phyloP scores from a whole-genome alignment of 2,329 filamentous ascomycete species.

The Zymoseptoria ardabiliae region DNA sequence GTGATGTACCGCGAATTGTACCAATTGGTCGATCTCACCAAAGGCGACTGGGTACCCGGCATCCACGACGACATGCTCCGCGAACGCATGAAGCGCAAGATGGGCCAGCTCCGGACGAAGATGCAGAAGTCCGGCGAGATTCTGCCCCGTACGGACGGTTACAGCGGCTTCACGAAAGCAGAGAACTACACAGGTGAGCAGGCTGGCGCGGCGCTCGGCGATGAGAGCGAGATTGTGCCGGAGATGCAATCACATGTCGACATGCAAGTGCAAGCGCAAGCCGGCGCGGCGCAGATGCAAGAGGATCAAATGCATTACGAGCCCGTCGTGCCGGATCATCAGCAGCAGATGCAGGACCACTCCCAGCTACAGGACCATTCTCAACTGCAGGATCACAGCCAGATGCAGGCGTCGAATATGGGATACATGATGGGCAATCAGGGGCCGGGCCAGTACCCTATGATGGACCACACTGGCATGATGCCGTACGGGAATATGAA shows the following conservation, averaged over 20 bases:
- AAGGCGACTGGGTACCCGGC: constrained; percentile 29
- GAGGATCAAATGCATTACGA: constrained; percentile 26
- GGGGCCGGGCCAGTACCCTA: constrained; percentile 16
- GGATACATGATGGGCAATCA: constrained; percentile 15
- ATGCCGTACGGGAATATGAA: constrained; percentile 23
- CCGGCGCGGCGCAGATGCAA: constrained; percentile 13
- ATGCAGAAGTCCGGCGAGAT: constrained; percentile 35
- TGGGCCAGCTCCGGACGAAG: constrained; percentile 32
- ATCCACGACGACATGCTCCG: constrained; percentile 31
- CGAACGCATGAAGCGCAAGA: constrained; percentile 33
- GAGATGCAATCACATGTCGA: constrained; percentile 3
- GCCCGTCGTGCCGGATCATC: constrained; percentile 11
- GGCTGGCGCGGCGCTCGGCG: constrained; percentile 22
- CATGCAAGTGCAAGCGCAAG: constrained; percentile 13
- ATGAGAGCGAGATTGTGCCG: constrained; percentile 19
- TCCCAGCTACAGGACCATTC: constrained; percentile 3
- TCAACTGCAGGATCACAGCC: constrained; percentile 1
- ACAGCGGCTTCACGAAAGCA: constrained; percentile 27
- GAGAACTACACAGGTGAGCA: constrained; percentile 29
- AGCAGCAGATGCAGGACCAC: constrained; percentile 3
- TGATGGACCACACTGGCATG: constrained; percentile 21
- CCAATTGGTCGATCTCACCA: constrained; percentile 28
- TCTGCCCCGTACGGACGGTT: constrained; percentile 26
- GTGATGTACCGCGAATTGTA: constrained; percentile 31
- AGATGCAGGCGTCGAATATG: constrained; percentile 15